Evolutionary conservation across 1,284 basidiomycete species (phyloP).

Genomic region (Ustilago cynodontis): DNA sequence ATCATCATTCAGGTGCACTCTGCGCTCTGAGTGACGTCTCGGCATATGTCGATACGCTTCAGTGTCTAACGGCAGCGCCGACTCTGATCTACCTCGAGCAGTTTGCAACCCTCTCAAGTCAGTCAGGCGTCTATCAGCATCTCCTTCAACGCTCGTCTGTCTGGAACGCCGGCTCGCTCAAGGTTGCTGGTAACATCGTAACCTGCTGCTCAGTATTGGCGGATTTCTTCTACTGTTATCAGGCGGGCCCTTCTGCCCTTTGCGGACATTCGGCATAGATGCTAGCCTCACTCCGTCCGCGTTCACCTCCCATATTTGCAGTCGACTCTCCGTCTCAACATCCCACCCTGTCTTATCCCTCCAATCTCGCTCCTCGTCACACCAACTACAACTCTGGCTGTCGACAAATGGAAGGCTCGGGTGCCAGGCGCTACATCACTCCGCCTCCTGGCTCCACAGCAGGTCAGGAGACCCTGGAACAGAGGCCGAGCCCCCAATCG

Average conservation of each 20-base stretch:
- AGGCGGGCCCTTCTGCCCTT: slow-evolving; percentile 12
- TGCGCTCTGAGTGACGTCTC: not conserved
- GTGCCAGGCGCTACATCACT: slow-evolving; percentile 27
- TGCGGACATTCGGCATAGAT: slow-evolving; percentile 31
- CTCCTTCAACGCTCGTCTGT: not conserved
- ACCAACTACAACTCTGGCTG: not conserved
- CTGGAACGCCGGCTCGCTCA: not conserved
- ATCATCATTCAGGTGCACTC: not conserved
- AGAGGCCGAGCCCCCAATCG: slow-evolving; percentile 36
- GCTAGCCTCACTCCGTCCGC: slow-evolving; percentile 45
- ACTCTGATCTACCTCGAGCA: not conserved
- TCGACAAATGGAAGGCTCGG: slow-evolving; percentile 25
- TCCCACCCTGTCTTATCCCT: not conserved
- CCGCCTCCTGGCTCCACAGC: slow-evolving; percentile 1
- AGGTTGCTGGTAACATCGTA: not conserved
- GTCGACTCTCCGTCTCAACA: slow-evolving; percentile 9
- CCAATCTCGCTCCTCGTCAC: not conserved
- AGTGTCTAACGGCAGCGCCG: not conserved
- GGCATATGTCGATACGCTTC: not conserved
- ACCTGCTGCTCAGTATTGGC: not conserved
- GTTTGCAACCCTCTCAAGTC: not conserved
- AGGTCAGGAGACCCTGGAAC: slow-evolving; percentile 15
- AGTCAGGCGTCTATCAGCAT: not conserved
- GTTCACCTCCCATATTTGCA: slow-evolving; percentile 28
- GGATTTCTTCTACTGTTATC: not conserved